Evolutionary conservation across 2,329 filamentous ascomycete species (phyloP).

Genomic region (Esteya vermicola): DNA sequence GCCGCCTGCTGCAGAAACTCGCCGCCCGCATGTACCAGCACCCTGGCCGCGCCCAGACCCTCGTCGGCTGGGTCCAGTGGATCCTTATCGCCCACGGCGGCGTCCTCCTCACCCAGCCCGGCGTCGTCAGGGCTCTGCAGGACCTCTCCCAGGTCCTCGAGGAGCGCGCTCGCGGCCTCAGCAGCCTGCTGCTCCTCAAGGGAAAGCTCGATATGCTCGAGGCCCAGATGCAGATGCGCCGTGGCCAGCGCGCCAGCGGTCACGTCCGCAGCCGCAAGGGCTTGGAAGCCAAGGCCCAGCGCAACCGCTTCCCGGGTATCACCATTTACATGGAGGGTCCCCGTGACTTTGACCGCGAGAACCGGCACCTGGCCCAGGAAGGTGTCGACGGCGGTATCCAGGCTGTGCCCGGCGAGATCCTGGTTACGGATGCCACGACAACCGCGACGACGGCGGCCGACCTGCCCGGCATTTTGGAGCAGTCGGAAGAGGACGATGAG

Average conservation of each 20-base stretch:
- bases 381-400: too few relatives aligned
- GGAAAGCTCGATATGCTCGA: constrained; percentile 92
- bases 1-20: constrained; percentile 64
- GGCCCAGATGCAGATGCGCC: constrained; percentile 71
- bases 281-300: too few relatives aligned
- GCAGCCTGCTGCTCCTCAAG: constrained; percentile 74
- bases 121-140: constrained; percentile 62
- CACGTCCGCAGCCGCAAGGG: constrained; percentile 3
- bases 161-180: constrained; percentile 69
- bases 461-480: too few relatives aligned
- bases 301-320: too few relatives aligned
- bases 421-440: constrained; percentile 61
- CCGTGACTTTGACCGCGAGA: too few relatives aligned
- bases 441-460: constrained; percentile 71
- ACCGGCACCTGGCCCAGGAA: too few relatives aligned
- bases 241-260: constrained; percentile 34
- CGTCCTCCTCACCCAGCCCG: constrained; percentile 72
- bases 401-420: constrained; percentile 18
- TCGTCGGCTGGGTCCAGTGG: constrained; percentile 96
- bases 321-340: too few relatives aligned
- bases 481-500: constrained; percentile 29
- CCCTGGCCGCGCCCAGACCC: constrained; percentile 74
- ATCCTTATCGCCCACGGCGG: constrained; percentile 85
- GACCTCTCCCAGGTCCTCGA: constrained; percentile 77
- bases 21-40: constrained; percentile 75